Conservation (phyloP, 1,284 basidiomycete species). For the Exsudoporus floridanus region DNA sequence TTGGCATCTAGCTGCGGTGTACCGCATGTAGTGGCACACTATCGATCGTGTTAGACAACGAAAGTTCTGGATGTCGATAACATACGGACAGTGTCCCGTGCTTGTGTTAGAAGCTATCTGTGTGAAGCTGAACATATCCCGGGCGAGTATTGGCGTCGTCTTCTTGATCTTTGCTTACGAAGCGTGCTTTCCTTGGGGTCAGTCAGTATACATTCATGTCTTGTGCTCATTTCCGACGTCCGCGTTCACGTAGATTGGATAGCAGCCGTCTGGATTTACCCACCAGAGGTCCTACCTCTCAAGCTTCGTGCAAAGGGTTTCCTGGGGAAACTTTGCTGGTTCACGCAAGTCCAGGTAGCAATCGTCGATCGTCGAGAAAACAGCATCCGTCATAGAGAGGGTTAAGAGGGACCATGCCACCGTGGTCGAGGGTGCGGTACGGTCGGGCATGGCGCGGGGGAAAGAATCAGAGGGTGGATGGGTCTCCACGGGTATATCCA, state of each 20-base stretch:
- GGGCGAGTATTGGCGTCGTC: constrained; percentile 11
- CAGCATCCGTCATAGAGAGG: not conserved
- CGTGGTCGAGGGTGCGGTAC: not conserved
- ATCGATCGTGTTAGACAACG: constrained; percentile 16
- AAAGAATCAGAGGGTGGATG: not conserved
- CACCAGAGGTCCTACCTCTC: constrained; percentile 12
- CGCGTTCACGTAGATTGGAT: constrained; percentile 12
- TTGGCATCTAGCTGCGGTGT: too few species aligned
- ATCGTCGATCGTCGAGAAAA: not conserved
- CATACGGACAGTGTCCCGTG: constrained; percentile 9
- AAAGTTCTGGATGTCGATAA: constrained; percentile 19
- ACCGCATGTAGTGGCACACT: constrained; percentile 8
- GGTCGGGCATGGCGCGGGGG: not conserved
- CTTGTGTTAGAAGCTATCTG: constrained; percentile 15
- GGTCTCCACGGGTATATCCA: not conserved
- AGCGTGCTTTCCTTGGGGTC: constrained; percentile 15
- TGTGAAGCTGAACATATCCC: constrained; percentile 8
- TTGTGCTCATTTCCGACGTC: not conserved
- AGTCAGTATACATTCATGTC: not conserved
- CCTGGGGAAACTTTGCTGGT: constrained; percentile 10
- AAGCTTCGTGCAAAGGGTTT: constrained; percentile 18
- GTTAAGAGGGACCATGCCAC: not conserved
- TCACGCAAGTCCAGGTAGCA: not conserved
- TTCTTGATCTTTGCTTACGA: constrained; percentile 17
- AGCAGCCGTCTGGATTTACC: constrained; percentile 16